Base-by-base conservation (phyloP, 352 stramenopile genomes). In the Phytophthora constricta region DNA sequence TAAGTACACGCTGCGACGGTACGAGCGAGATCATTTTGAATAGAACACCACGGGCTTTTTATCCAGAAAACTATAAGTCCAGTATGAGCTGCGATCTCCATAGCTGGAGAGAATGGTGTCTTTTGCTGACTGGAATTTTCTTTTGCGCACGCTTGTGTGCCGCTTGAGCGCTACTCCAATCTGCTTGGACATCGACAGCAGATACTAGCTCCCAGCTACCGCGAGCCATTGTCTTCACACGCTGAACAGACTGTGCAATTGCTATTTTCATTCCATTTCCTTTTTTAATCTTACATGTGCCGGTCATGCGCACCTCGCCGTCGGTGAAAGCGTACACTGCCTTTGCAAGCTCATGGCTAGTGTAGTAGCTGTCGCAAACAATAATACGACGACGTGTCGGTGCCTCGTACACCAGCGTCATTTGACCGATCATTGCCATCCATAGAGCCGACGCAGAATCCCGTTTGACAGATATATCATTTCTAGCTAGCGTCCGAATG, bases 311-410 rank as follows among this genome's bases (percentile, higher is more conserved):
- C 16, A 56, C 48, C 14, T 56, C 28, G n/a, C 28, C 27, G 20
- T 56, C 48, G 5, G 28, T 56, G 5, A 37, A 27, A 4, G n/a
- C 28, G 20, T 17, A 17, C 14, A 56, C 17, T 19, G 14, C 48
- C 43, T 43, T 56, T 4, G 48, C 27, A 4, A 43, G 28, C 16
- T 28, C 31, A 17, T n/a, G n/a, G n/a, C n/a, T n/a, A n/a, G n/a
- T 56, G 48, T 56, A 56, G 17, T 8, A 56, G 48, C 43, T 56
- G 34, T 56, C 28, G 28, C 14, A 45, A 26, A 43, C n/a, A 3
- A 56, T 3, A 43, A 56, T 11, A 43, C 48, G 28, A 9, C 28
- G 26, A 10, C 17, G 17, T 17, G 5, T 56, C n/a, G 50, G 51
- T n/a, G 28, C 2, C 17, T 58, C 1, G 13, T 34, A 9, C 20